phyloP scores from a whole-genome alignment of 345 rosid genomes.

The Geranium brycei region DNA sequence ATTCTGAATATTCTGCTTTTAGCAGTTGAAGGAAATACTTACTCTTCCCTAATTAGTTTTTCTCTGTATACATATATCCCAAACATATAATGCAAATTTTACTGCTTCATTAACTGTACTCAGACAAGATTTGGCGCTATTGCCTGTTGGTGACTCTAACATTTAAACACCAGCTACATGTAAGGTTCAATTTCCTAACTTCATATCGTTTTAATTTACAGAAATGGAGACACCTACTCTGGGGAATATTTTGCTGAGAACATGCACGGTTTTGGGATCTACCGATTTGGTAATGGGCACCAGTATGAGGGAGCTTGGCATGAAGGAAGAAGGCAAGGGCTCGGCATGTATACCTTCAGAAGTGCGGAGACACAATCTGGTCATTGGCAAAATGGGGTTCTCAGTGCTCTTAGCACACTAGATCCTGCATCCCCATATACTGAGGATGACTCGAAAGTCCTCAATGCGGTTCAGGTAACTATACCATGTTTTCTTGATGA shows the following conservation, averaged over 20 bases:
- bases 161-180: neutral
- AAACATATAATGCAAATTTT: too few relatives aligned
- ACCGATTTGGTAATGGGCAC: conserved; percentile 67
- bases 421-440: conserved; percentile 14
- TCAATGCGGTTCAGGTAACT: conserved; percentile 34
- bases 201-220: neutral
- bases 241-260: conserved; percentile 83
- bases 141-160: neutral
- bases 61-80: too few relatives aligned
- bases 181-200: neutral
- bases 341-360: conserved; percentile 64
- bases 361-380: conserved; percentile 66
- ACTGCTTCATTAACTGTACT: too few relatives aligned
- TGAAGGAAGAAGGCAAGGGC: conserved; percentile 82
- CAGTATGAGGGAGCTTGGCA: conserved; percentile 84
- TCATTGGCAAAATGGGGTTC: conserved; percentile 59
- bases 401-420: conserved; percentile 17
- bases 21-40: too few relatives aligned
- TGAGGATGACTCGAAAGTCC: conserved; percentile 25
- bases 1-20: too few relatives aligned
- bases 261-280: conserved; percentile 76
- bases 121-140: too few relatives aligned
- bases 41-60: neutral
- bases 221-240: conserved; percentile 64
- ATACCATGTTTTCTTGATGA: too few relatives aligned